Evolutionary conservation across 1,284 basidiomycete genomes (phyloP), one percentile per base, ranked within the genome.

Genomic region (Cutaneotrichosporon curvatum): DNA sequence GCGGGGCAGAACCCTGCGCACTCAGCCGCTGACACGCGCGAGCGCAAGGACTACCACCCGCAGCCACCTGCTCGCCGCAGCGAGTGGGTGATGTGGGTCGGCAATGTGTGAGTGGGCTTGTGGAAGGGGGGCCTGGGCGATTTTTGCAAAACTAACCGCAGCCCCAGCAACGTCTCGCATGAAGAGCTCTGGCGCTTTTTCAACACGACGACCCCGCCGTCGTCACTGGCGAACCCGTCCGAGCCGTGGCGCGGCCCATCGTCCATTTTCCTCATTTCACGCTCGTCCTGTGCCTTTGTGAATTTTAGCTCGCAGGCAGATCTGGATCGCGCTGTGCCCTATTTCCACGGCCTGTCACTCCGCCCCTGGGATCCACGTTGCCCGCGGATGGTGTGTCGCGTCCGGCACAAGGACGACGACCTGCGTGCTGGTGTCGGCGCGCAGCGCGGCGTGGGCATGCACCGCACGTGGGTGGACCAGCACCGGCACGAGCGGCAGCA

Each of bases 71-170:
- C 79, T 7, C 77, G 84, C 40, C 79, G 88, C 11, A 89, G 87
- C 18, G 87, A 91, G 54, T 92, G 84, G 84, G 91, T 94, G 2
- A 88, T 95, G 85, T 96, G 92, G 94, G 69, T 72, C 8, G 70
- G 70, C 31, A 72, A 72, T 45, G 70, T 72, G 67, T 70, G 47
- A 65, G 67, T 68, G 41, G 15, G 4, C 25, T 28, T 7, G 22
- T 21, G 10, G n/a, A 19, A 30, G 28, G 8, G 12, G 21, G 20
- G 9, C 19, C 50, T 47, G 38, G 12, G n/a, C n/a, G n/a, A n/a
- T n/a, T n/a, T n/a, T n/a, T n/a, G n/a, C n/a, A n/a, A n/a, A n/a
- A n/a, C n/a, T n/a, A 51, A 30, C 9, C 15, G 7, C 38, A 70
- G 68, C 20, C 68, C 68, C 4, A 77, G 78, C 11, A 87, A 95